Conservation (phyloP, 441 rosid species). For the Isatis lusitanica region DNA sequence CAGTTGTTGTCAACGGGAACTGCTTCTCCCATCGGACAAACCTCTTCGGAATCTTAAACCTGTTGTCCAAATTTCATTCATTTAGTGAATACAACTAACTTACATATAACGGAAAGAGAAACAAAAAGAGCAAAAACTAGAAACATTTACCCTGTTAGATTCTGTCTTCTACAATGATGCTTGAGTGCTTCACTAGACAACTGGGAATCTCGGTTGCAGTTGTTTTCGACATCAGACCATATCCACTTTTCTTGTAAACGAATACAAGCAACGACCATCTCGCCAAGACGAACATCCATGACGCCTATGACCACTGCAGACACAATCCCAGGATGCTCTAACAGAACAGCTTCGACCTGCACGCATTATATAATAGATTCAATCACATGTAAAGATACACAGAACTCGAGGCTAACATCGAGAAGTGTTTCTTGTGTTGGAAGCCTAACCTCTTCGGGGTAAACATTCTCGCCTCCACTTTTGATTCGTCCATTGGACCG, state of each 20-base stretch:
- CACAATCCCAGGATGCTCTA: constrained; percentile 61
- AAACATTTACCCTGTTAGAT: constrained; percentile 72
- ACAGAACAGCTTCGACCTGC: constrained; percentile 64
- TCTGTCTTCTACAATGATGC: constrained; percentile 45
- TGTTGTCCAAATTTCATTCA: constrained; percentile 45
- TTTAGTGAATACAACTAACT: not conserved
- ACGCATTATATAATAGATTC: not conserved
- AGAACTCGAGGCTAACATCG: not conserved
- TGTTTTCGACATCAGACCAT: constrained; percentile 51
- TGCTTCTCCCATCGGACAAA: constrained; percentile 62
- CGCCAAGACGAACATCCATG: constrained; percentile 60
- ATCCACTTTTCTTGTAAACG: constrained; percentile 56
- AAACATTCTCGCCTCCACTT: constrained; percentile 86
- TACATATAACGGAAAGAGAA: not conserved
- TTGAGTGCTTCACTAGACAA: constrained; percentile 57
- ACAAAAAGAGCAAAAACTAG: not conserved
- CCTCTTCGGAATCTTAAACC: constrained; percentile 73
- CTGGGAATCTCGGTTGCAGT: constrained; percentile 19
- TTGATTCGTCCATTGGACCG: constrained; percentile 70
- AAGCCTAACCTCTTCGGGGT: constrained; percentile 80
- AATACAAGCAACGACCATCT: constrained; percentile 81
- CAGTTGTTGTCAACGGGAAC: constrained; percentile 65
- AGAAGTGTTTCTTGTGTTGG: not conserved
- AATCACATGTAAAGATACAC: not conserved
- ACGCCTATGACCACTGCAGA: constrained; percentile 61